Evolutionary conservation across 345 rosid species (phyloP), one percentile per base, ranked within the genome.

Genomic region (Eucalyptus victrix): DNA sequence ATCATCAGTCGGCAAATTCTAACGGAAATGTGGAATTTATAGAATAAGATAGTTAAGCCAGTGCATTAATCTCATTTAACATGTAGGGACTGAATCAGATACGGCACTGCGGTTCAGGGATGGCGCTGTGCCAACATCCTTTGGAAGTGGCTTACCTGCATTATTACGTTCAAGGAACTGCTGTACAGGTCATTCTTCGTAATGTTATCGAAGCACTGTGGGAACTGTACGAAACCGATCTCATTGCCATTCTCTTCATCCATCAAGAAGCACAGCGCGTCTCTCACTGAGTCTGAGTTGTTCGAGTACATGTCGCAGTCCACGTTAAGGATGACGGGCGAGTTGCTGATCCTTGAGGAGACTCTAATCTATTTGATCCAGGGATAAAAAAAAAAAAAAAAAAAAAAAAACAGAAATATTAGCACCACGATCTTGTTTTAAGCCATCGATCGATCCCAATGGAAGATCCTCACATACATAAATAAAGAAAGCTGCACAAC

Each of bases 221-320:
- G 94, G 90, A 87, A 87, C 88, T 94, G 94, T 49, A 94, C 90
- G 86, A 18, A 94, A 34, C 92, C 94, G 51, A 92, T 90, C 90
- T 90, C 92, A 12, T 86, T 90, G 23, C 95, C 92, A 26, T 86
- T 87, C 86, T 90, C 87, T 54, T 92, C 93, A 53, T 94, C 96
- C 94, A 93, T 90, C 89, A 93, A 91, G 89, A 93, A 93, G 45
- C 45, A 44, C 45, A 44, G 45, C 1, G 45, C 45, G 45, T 44
- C 45, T 44, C 45, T 44, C 45, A 44, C 45, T 44, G 45, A 44
- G 45, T 44, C 45, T 8, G 45, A 44, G 45, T 44, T 44, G 45
- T 44, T 44, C 45, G 45, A 44, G 45, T 44, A 44, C 45, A 44
- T 44, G 45, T 44, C 45, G 45, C 45, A 44, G 45, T 44, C 45